A percentile compares a stretch with the other conserved stretches of the same genome.
These are phyloP conservation scores for Polygonum maritimum DNA, from an alignment of 148 eudicot species.

Conservation along the genomic window DNA sequence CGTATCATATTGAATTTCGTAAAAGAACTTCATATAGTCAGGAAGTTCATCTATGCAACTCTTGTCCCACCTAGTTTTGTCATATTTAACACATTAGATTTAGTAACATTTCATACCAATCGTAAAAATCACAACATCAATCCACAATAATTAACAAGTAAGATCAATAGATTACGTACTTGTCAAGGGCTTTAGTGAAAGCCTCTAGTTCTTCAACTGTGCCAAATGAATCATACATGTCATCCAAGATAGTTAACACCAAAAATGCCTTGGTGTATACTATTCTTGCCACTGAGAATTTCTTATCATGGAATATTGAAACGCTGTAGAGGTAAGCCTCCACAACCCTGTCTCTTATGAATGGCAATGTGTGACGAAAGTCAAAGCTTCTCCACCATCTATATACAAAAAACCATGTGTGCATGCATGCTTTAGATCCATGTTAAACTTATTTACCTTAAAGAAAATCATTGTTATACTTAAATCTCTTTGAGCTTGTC, in stretches of 20 bases:
- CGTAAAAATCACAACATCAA: no score
- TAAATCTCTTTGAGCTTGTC: background rate
- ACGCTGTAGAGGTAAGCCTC: constrained; percentile 31
- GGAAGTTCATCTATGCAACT: background rate
- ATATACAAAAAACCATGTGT: background rate
- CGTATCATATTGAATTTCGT: background rate
- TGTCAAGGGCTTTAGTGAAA: constrained; percentile 31
- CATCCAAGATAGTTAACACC: constrained; percentile 27
- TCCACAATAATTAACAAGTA: no score
- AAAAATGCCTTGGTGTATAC: constrained; percentile 12
- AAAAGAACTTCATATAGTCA: background rate
- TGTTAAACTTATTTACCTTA: no score
- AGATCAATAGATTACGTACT: constrained; percentile 15
- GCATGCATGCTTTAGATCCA: no score
- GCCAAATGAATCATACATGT: constrained; percentile 30
- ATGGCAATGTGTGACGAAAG: constrained; percentile 15
- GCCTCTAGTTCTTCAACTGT: constrained; percentile 19
- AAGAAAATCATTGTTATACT: background rate
- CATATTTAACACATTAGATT: background rate
- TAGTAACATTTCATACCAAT: background rate
- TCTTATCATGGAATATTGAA: constrained; percentile 26
- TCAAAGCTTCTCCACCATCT: constrained; percentile 46
- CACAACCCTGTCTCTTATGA: constrained; percentile 30
- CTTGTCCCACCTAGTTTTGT: background rate
- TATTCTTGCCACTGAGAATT: constrained; percentile 21